Evolutionary conservation across 1,139 yeast species (phyloP).

Genomic region (Candida dubliniensis): DNA sequence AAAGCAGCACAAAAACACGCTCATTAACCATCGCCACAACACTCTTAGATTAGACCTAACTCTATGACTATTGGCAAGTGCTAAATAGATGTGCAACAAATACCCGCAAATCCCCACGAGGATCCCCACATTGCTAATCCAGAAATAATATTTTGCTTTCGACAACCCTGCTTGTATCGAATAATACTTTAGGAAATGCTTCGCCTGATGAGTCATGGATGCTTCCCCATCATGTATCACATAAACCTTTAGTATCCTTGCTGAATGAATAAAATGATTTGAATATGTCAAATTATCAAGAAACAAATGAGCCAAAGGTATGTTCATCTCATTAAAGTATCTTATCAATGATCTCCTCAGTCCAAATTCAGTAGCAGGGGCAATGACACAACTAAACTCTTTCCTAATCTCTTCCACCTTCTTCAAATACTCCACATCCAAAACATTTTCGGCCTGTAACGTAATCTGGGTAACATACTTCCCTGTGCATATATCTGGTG

Average conservation of each 20-base stretch:
- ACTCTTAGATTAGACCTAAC: conserved; percentile 63
- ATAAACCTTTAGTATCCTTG: conserved; percentile 41
- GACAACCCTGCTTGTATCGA: conserved; percentile 18
- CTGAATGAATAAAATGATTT: conserved; percentile 52
- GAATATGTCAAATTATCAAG: conserved; percentile 44
- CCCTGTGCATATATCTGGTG: neutral
- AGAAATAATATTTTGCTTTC: conserved; percentile 8
- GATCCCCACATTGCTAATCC: conserved; percentile 8
- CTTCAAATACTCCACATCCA: conserved; percentile 6
- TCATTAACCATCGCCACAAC: conserved; percentile 58
- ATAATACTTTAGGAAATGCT: conserved; percentile 25
- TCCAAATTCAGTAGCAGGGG: conserved; percentile 2
- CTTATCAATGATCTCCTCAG: conserved; percentile 21
- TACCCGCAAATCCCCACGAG: conserved; percentile 14
- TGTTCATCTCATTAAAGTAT: conserved; percentile 26
- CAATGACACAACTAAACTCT: conserved; percentile 5
- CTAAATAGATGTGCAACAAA: conserved; percentile 33
- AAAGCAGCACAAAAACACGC: conserved; percentile 51
- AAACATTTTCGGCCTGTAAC: conserved; percentile 5
- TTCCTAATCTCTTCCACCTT: conserved; percentile 5
- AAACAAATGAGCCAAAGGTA: conserved; percentile 23
- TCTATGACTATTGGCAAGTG: conserved; percentile 53
- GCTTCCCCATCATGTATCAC: conserved; percentile 19
- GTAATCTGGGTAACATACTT: conserved; percentile 1
- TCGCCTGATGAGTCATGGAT: neutral